phyloP scores from a whole-genome alignment of 164 flowering plant genomes.

The Annona cherimola region DNA sequence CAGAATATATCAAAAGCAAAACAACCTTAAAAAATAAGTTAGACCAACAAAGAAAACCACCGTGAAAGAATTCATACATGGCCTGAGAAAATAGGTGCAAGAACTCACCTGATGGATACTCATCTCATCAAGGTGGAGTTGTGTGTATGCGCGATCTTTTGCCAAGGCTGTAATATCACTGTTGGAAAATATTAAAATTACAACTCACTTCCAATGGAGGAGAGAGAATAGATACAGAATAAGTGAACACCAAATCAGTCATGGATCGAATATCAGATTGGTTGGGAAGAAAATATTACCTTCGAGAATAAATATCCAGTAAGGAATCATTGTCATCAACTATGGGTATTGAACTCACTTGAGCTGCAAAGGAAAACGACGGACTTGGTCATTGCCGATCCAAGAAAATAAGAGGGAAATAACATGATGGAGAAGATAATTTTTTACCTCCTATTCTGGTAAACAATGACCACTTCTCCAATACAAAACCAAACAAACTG shows the following conservation, averaged over 20 bases:
- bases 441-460: not conserved
- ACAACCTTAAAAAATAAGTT: too few relatives aligned
- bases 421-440: not conserved
- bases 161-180: slow-evolving; percentile 68
- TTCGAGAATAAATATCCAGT: slow-evolving; percentile 79
- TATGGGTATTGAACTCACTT: slow-evolving; percentile 87
- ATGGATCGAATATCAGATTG: not conserved
- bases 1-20: not conserved
- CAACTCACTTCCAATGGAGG: not conserved
- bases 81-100: not conserved
- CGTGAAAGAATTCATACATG: not conserved
- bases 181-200: slow-evolving; percentile 1
- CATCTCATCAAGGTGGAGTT: slow-evolving; percentile 53
- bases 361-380: slow-evolving; percentile 42
- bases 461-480: not conserved
- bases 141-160: slow-evolving; percentile 55
- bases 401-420: not conserved
- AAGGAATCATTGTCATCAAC: slow-evolving; percentile 86
- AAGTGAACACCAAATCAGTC: not conserved
- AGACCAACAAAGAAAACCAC: not conserved
- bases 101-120: slow-evolving; percentile 52
- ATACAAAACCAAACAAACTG: not conserved
- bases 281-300: slow-evolving; percentile 33
- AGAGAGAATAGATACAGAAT: not conserved
- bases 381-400: not conserved